Evolutionary conservation across 495 filamentous ascomycete species (phyloP), one percentile per base, ranked within the genome.

Genomic region (Parathielavia appendiculata): DNA sequence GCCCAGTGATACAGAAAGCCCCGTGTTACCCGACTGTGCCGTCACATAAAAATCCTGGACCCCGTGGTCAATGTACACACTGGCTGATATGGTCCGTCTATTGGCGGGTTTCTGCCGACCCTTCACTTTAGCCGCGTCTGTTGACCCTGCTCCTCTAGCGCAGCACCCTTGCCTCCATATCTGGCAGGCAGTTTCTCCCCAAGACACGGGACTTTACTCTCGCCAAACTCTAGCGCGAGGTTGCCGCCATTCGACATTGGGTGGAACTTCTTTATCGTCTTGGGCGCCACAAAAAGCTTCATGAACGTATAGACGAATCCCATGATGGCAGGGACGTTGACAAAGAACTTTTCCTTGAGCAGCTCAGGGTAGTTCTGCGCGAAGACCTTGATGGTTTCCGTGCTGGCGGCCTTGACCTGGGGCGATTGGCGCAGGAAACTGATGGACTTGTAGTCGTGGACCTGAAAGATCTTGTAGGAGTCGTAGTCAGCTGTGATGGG

Each of bases 301-400:
- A 95, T 87, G 52, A 85, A 77, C 32, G 72, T 72, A 68, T 87
- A 96, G 68, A 95, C 79, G 83, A 91, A 95, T 47, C 87, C 86
- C 91, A 95, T 95, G 65, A 95, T 75, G 52, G 83, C 69, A 0
- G 91, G 91, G 8, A 95, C 88, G 58, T 96, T 96, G 73, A 95
- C 86, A 66, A 96, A 96, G 80, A 88, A 93, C 77, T 95, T 96
- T 71, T 90, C 55, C 67, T 86, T 84, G 32, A 96, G 79, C 20
- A 93, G 81, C 75, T 96, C 91, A 0, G 91, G 91, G 75, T 96
- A 96, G 51, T 86, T 85, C 50, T 81, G 82, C 45, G 79, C 75
- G 72, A 96, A 89, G 20, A 87, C 78, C 32, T 86, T 79, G 69
- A 95, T 91, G 39, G 86, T 88, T 75, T 90, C 84, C 70, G 83